Conservation (phyloP, 2,329 filamentous ascomycete species). For the Venturia oleaginea region DNA sequence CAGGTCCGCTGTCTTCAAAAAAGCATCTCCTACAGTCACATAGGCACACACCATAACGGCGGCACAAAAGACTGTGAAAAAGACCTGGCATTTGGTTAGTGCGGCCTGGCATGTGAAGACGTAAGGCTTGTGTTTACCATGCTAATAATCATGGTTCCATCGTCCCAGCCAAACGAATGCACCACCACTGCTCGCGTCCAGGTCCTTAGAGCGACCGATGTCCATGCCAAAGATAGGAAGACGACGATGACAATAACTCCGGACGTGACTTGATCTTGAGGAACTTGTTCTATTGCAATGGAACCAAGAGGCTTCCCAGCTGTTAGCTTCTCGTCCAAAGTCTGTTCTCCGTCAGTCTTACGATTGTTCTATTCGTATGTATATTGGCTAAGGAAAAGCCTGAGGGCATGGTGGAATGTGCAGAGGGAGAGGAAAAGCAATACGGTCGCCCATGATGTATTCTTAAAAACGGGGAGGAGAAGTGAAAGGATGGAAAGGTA, state of each 20-base stretch:
- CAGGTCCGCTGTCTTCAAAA: constrained; percentile 19
- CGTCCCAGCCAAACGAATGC: constrained; percentile 32
- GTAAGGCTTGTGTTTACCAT: constrained; percentile 20
- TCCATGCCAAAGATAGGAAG: constrained; percentile 13
- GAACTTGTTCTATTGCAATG: neutral
- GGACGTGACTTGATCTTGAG: neutral
- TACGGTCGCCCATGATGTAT: neutral
- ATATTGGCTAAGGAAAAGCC: neutral
- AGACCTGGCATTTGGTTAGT: constrained; percentile 19
- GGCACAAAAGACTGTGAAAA: constrained; percentile 26
- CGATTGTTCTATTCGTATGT: constrained; percentile 2
- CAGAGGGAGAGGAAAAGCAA: neutral
- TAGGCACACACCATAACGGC: constrained; percentile 18
- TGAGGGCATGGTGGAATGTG: neutral
- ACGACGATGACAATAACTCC: neutral
- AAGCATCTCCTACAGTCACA: constrained; percentile 15
- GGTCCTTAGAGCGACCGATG: constrained; percentile 4
- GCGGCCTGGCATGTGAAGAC: neutral
- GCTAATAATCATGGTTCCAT: constrained; percentile 32
- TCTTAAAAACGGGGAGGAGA: neutral
- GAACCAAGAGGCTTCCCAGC: neutral
- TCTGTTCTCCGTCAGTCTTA: neutral
- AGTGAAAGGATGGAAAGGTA: neutral
- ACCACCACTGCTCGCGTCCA: constrained; percentile 7
- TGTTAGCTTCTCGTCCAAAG: neutral